These are phyloP conservation scores for Calocybe cyanea DNA, from an alignment of 768 basidiomycete species.

Conservation along the genomic window DNA sequence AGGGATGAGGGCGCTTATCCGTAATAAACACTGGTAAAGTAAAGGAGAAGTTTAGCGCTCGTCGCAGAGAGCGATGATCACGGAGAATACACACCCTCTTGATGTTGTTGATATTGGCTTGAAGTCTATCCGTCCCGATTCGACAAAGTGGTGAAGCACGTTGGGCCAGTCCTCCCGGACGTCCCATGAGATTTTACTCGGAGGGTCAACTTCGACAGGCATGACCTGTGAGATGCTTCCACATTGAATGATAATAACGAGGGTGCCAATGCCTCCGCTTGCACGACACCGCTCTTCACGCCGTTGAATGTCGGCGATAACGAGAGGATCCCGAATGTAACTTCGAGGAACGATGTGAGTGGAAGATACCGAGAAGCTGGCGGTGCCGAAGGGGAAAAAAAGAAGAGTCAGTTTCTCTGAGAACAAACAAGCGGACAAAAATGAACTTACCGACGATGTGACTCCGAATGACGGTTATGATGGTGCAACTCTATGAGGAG, in stretches of 20 bases:
- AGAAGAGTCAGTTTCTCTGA: too few species aligned
- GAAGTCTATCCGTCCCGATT: conserved; percentile 71
- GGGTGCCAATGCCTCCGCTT: conserved; percentile 71
- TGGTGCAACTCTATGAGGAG: conserved; percentile 68
- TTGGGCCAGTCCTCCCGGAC: conserved; percentile 67
- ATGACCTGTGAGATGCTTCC: conserved; percentile 75
- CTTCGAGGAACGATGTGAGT: conserved; percentile 71
- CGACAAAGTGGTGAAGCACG: conserved; percentile 68
- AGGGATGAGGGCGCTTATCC: conserved; percentile 25
- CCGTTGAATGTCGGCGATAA: conserved; percentile 70
- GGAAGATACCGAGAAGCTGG: conserved; percentile 64
- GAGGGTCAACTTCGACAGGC: conserved; percentile 84
- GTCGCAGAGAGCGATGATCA: conserved; percentile 9
- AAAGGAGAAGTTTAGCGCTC: neutral
- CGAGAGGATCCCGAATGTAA: conserved; percentile 73
- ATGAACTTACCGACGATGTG: conserved; percentile 57
- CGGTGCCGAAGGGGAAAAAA: neutral
- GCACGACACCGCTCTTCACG: conserved; percentile 78
- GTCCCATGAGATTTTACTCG: conserved; percentile 75
- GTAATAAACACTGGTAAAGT: conserved; percentile 36
- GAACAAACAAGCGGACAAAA: neutral
- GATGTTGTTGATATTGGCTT: conserved; percentile 78
- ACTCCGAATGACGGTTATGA: conserved; percentile 46
- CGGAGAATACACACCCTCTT: conserved; percentile 52
- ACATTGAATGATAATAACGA: conserved; percentile 75